phyloP scores from a whole-genome alignment of 192 early-diverging fungal species.

The Coemansia sp. region DNA sequence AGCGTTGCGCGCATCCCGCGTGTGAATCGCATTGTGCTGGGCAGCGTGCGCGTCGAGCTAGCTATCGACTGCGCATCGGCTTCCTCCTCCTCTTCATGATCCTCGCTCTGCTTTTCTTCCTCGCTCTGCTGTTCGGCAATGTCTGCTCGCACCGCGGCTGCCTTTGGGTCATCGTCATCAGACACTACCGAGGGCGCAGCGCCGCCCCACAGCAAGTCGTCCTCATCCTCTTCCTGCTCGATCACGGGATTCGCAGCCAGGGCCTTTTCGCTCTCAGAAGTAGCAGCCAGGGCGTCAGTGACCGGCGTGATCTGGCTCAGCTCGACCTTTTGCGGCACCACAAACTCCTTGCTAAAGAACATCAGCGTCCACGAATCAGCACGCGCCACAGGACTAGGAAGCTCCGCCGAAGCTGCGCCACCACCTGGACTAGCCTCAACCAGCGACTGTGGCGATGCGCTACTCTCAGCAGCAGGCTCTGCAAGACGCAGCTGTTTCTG shows the following conservation, averaged over 20 bases:
- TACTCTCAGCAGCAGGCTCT: neutral
- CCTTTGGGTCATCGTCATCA: constrained; percentile 6
- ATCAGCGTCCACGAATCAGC: constrained; percentile 55
- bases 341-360: constrained; percentile 55
- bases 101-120: neutral
- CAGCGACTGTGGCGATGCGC: neutral
- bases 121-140: constrained; percentile 4
- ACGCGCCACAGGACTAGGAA: neutral
- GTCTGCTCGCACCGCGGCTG: constrained; percentile 10
- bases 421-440: neutral
- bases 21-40: constrained; percentile 45
- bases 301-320: neutral
- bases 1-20: constrained; percentile 47
- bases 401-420: neutral
- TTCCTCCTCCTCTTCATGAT: neutral
- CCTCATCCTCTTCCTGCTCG: neutral
- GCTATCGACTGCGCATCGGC: constrained; percentile 13
- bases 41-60: constrained; percentile 16
- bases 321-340: constrained; percentile 19
- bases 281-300: neutral
- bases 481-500: constrained; percentile 13
- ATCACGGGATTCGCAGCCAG: neutral
- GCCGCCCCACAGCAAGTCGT: constrained; percentile 18
- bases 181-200: constrained; percentile 5
- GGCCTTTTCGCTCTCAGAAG: neutral